Evolutionary conservation across 2,329 filamentous ascomycete species (phyloP).

Genomic region (Hypoxylon sp.): DNA sequence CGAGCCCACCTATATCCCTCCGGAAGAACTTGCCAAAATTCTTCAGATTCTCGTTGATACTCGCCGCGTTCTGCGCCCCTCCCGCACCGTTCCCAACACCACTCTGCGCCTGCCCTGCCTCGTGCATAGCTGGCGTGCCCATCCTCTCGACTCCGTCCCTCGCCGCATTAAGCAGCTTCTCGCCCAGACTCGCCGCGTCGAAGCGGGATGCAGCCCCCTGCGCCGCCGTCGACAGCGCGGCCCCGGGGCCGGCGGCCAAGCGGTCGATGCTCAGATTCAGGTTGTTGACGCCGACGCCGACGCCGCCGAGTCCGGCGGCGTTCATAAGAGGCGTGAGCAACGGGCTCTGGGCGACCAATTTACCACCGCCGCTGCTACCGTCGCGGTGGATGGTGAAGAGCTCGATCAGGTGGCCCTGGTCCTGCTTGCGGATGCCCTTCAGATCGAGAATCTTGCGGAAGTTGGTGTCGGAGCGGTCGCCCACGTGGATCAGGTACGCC

Average conservation of each 20-base stretch:
- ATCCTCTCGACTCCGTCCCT: constrained; percentile 85
- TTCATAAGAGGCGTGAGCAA: constrained; percentile 76
- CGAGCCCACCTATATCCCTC: constrained; percentile 82
- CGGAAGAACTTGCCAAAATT: constrained; percentile 98
- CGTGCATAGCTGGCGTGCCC: constrained; percentile 64
- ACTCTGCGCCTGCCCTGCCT: constrained; percentile 49
- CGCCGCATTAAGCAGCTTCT: constrained; percentile 88
- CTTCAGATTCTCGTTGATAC: constrained; percentile 92
- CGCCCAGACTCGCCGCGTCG: constrained; percentile 84
- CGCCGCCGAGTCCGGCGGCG: constrained; percentile 54
- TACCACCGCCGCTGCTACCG: constrained; percentile 74
- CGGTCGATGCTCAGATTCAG: constrained; percentile 30
- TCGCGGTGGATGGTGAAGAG: constrained; percentile 86
- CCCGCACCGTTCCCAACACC: constrained; percentile 25
- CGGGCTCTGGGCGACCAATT: constrained; percentile 76
- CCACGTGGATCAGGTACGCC: constrained; percentile 97
- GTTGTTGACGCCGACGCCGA: constrained; percentile 56
- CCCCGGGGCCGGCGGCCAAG: constrained; percentile 19
- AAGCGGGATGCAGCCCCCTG: constrained; percentile 64
- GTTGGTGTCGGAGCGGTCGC: constrained; percentile 91
- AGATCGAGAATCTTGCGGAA: constrained; percentile 97
- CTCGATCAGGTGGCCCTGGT: constrained; percentile 86
- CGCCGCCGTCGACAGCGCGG: constrained; percentile 52
- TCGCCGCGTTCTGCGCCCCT: constrained; percentile 66
- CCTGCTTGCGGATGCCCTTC: constrained; percentile 88